These are phyloP conservation scores for Lophiostoma macrostomum DNA, from an alignment of 495 filamentous ascomycete species.

Conservation along the genomic window DNA sequence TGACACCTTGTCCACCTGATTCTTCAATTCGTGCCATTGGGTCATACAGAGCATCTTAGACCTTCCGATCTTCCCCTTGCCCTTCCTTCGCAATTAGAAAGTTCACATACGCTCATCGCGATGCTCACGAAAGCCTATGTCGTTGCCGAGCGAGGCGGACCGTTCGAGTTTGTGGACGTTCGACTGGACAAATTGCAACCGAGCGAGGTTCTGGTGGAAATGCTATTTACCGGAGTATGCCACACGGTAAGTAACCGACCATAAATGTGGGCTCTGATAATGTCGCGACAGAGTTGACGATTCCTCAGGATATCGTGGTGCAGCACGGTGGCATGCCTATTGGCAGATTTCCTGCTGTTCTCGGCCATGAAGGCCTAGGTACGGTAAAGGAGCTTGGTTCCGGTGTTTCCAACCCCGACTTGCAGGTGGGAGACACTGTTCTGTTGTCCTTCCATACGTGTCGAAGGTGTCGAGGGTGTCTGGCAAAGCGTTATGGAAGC, in stretches of 20 bases:
- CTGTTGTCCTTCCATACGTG: neutral
- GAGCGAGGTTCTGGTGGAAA: neutral
- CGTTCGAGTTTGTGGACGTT: neutral
- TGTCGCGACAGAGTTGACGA: neutral
- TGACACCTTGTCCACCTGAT: no score
- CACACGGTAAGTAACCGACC: no score
- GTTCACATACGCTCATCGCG: no score
- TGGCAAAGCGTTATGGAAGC: neutral
- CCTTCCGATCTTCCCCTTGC: no score
- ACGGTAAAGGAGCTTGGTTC: neutral
- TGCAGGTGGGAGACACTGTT: neutral
- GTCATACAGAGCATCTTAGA: no score
- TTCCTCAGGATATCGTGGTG: neutral
- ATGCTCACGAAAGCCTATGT: no score
- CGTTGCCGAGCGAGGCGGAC: neutral
- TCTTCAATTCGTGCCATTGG: no score
- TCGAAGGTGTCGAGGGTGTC: neutral
- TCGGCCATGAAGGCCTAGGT: neutral
- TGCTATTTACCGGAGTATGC: neutral
- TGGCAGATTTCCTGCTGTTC: neutral
- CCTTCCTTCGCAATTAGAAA: no score
- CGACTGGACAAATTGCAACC: neutral
- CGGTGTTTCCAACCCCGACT: neutral
- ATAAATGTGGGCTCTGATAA: neutral
- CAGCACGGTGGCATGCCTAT: neutral